Conservation (phyloP, 2,329 filamentous ascomycete species). For the Pseudocercospora macadamiae region DNA sequence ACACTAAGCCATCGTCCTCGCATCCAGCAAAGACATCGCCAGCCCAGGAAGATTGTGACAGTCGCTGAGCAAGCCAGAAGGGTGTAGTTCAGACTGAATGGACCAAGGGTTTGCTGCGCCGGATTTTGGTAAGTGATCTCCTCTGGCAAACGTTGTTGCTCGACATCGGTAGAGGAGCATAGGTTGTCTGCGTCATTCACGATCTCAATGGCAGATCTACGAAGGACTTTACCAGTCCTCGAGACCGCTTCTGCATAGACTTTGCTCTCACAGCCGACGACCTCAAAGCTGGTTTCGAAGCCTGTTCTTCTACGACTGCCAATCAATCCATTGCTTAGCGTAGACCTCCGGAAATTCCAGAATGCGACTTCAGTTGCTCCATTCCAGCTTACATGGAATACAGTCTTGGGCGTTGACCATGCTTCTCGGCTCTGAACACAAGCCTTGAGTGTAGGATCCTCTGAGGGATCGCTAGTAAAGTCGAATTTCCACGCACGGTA, state of each 20-base stretch:
- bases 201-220: not conserved
- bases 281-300: constrained; percentile 14
- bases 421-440: constrained; percentile 24
- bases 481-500: constrained; percentile 56
- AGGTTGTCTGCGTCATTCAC: not conserved
- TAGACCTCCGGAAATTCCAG: constrained; percentile 9
- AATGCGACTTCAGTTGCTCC: constrained; percentile 39
- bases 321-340: not conserved
- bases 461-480: constrained; percentile 44
- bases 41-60: not conserved
- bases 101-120: no score
- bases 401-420: constrained; percentile 24
- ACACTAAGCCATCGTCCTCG: not conserved
- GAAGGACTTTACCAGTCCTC: not conserved
- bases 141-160: not conserved
- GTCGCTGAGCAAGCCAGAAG: not conserved
- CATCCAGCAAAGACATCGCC: not conserved
- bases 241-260: not conserved
- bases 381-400: constrained; percentile 55
- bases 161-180: not conserved
- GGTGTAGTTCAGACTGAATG: not conserved
- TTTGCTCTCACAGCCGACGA: not conserved
- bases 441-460: constrained; percentile 34
- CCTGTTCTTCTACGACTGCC: not conserved
- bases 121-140: not conserved